Percentiles rank a stretch among this genome's conserved stretches.
These are phyloP conservation scores for Diplodia intermedia DNA, from an alignment of 2,329 filamentous ascomycete genomes.

Conservation along the genomic window DNA sequence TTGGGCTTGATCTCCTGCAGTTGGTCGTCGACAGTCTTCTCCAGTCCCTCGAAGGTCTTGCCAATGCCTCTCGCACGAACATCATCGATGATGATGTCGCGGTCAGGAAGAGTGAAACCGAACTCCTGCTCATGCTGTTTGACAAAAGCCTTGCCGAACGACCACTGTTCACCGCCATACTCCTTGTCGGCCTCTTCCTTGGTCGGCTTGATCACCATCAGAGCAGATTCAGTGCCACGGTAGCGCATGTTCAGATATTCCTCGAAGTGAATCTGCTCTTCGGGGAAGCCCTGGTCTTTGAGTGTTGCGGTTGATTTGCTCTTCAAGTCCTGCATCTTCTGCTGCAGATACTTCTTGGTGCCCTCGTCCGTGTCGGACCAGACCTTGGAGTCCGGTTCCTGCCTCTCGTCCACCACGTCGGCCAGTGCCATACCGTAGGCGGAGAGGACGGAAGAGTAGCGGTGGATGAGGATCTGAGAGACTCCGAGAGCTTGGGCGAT, in stretches of 20 bases:
- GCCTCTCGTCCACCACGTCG: conserved; percentile 89
- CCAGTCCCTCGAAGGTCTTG: conserved; percentile 80
- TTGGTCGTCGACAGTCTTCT: conserved; percentile 85
- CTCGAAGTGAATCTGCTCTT: conserved; percentile 79
- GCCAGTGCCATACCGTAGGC: conserved; percentile 93
- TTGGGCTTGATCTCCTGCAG: conserved; percentile 71
- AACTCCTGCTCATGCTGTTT: conserved; percentile 92
- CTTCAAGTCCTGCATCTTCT: conserved; percentile 80
- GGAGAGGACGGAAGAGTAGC: conserved; percentile 87
- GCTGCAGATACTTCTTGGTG: conserved; percentile 67
- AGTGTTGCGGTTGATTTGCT: conserved; percentile 73
- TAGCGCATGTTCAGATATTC: conserved; percentile 96
- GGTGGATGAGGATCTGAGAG: conserved; percentile 81
- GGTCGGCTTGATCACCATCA: conserved; percentile 83
- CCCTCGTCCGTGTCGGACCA: conserved; percentile 63
- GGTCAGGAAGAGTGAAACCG: conserved; percentile 83
- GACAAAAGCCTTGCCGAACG: conserved; percentile 83
- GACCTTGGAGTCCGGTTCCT: conserved; percentile 72
- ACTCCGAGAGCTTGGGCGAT: conserved; percentile 87
- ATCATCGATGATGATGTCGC: conserved; percentile 90
- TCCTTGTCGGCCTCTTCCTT: conserved; percentile 65
- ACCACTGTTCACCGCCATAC: conserved; percentile 74
- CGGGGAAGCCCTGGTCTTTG: conserved; percentile 77
- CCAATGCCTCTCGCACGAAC: conserved; percentile 87
- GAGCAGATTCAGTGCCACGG: conserved; percentile 84